These are phyloP conservation scores for Yamadazyma laniorum DNA, from an alignment of 805 yeast species.

Conservation along the genomic window DNA sequence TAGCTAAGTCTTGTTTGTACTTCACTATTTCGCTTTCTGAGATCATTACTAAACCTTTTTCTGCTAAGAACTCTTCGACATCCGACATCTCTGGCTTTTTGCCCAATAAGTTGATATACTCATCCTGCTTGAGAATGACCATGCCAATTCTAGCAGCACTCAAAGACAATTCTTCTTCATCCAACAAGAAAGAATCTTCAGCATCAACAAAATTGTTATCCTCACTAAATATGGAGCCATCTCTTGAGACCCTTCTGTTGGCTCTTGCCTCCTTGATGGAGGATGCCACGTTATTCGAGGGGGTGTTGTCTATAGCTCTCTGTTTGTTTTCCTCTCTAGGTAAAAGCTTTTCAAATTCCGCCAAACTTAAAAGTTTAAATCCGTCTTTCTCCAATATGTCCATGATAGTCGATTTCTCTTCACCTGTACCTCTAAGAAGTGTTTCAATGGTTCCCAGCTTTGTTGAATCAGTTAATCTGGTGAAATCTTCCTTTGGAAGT, in stretches of 20 bases:
- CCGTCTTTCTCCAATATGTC: conserved; percentile 1
- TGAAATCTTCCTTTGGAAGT: conserved; percentile 12
- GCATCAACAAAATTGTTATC: conserved; percentile 25
- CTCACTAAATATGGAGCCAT: conserved; percentile 13
- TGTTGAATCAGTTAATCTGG: conserved; percentile 1
- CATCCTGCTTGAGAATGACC: conserved; percentile 21
- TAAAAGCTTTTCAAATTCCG: conserved; percentile 3
- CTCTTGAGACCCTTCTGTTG: conserved; percentile 15
- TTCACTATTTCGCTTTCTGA: conserved; percentile 25
- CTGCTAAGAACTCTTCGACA: conserved; percentile 21
- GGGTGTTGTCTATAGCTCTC: not conserved
- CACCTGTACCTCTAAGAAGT: conserved; percentile 5
- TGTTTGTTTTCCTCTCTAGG: conserved; percentile 5
- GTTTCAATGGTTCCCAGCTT: conserved; percentile 6
- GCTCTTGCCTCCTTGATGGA: conserved; percentile 13
- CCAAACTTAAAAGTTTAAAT: conserved; percentile 5
- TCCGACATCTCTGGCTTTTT: conserved; percentile 16
- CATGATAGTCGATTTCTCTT: not conserved
- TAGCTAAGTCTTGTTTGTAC: conserved; percentile 27
- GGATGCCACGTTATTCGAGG: conserved; percentile 10
- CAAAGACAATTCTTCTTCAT: conserved; percentile 24
- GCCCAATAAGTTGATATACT: conserved; percentile 16
- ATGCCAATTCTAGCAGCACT: conserved; percentile 27
- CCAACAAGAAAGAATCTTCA: conserved; percentile 27
- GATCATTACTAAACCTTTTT: conserved; percentile 20